These are phyloP conservation scores for Candolleomyces eurysporus DNA, from an alignment of 768 basidiomycete species.

Conservation along the genomic window DNA sequence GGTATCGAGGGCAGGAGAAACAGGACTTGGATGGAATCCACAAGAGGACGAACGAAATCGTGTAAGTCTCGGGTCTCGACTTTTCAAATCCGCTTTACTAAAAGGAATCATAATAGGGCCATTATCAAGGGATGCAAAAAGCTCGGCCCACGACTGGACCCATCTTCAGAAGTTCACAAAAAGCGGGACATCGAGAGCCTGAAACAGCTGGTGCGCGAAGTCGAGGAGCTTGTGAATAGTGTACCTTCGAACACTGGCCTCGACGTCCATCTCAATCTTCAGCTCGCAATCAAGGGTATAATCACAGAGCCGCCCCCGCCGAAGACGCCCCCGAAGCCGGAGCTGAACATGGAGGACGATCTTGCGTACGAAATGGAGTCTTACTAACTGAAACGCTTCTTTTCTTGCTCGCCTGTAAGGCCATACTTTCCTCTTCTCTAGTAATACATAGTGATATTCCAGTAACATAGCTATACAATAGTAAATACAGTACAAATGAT, in stretches of 20 bases:
- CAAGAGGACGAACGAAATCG: background rate
- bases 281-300: conserved; percentile 2
- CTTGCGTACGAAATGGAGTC: too few species aligned
- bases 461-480: too few species aligned
- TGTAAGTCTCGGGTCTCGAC: background rate
- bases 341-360: background rate
- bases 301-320: background rate
- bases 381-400: too few species aligned
- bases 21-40: background rate
- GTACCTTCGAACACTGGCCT: background rate
- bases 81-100: background rate
- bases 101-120: background rate
- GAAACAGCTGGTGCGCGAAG: background rate
- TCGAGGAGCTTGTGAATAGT: background rate
- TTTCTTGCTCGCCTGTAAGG: too few species aligned
- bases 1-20: conserved; percentile 5
- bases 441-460: background rate
- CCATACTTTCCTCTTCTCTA: background rate
- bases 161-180: conserved; percentile 1
- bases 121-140: background rate
- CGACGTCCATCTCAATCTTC: conserved; percentile 1
- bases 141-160: conserved; percentile 1
- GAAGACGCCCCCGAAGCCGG: background rate
- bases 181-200: background rate
- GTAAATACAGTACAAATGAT: too few species aligned